A percentile compares a stretch with the other conserved stretches of the same genome.
Conservation (phyloP, 345 rosid genomes). For the Aurinia saxatilis region DNA sequence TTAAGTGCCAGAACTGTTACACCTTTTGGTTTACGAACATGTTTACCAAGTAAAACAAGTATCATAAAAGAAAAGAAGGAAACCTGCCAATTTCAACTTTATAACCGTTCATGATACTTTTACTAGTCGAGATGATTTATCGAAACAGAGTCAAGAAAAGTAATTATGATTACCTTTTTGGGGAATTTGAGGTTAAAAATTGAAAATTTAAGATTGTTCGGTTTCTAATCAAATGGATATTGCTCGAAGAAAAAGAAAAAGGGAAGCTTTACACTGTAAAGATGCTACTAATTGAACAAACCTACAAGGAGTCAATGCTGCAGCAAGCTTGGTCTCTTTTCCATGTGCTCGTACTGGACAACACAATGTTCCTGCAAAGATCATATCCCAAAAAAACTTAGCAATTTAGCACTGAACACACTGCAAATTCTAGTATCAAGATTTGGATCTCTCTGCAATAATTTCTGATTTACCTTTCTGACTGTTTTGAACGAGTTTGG, state of each 20-base stretch:
- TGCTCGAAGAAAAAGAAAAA: neutral
- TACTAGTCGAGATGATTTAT: neutral
- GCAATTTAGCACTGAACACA: neutral
- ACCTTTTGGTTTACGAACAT: neutral
- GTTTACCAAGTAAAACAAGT: neutral
- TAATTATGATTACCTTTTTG: slow-evolving; percentile 7
- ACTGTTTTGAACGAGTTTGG: slow-evolving; percentile 60
- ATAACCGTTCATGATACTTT: neutral
- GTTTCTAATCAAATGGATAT: slow-evolving; percentile 24
- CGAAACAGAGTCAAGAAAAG: neutral
- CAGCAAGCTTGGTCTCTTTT: slow-evolving; percentile 84
- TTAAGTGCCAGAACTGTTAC: neutral
- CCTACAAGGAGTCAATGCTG: slow-evolving; percentile 48
- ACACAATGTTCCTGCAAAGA: slow-evolving; percentile 74
- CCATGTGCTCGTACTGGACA: slow-evolving; percentile 68
- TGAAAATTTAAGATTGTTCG: slow-evolving; percentile 11
- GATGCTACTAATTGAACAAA: slow-evolving; percentile 28
- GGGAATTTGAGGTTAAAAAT: slow-evolving; percentile 14
- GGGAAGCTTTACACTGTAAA: slow-evolving; percentile 53
- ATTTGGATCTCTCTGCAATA: neutral
- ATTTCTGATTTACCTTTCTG: slow-evolving; percentile 53
- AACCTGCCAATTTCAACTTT: neutral
- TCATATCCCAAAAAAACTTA: neutral
- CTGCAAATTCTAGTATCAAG: neutral
- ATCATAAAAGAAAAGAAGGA: neutral